Percentiles rank a stretch among this genome's conserved stretches.
Conservation (phyloP, 2,329 filamentous ascomycete species). For the Trichoderma afroharzianum region DNA sequence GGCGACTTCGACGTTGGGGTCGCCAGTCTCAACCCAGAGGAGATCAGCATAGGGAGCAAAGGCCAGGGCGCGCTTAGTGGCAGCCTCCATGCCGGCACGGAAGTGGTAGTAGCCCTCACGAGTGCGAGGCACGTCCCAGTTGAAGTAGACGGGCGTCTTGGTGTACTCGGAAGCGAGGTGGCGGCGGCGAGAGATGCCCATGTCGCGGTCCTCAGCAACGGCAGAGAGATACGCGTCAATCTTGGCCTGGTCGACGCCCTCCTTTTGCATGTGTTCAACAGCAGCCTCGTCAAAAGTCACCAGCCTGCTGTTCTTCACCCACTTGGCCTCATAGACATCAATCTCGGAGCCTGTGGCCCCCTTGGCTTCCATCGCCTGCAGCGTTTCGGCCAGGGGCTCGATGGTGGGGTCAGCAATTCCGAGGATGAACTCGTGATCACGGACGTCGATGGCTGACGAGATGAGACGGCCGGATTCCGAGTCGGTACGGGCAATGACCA, state of each 20-base stretch:
- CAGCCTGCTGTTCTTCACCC: slow-evolving; percentile 82
- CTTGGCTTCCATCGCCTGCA: slow-evolving; percentile 82
- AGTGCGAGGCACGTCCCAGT: slow-evolving; percentile 87
- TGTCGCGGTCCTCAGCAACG: slow-evolving; percentile 62
- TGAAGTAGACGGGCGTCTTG: slow-evolving; percentile 70
- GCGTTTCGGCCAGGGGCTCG: slow-evolving; percentile 78
- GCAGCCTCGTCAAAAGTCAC: slow-evolving; percentile 92
- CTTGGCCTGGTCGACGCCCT: slow-evolving; percentile 60
- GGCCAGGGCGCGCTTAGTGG: slow-evolving; percentile 87
- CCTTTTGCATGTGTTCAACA: slow-evolving; percentile 65
- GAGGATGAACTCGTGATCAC: slow-evolving; percentile 96
- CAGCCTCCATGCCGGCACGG: slow-evolving; percentile 75
- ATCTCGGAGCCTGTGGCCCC: slow-evolving; percentile 79
- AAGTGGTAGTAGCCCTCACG: slow-evolving; percentile 94
- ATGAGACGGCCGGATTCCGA: slow-evolving; percentile 90
- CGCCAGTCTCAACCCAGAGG: slow-evolving; percentile 94
- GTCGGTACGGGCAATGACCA: slow-evolving; percentile 92
- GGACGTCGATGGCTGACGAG: slow-evolving; percentile 84
- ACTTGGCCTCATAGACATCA: slow-evolving; percentile 78
- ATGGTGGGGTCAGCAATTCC: slow-evolving; percentile 72
- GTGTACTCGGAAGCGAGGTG: slow-evolving; percentile 65
- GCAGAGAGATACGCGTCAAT: slow-evolving; percentile 65
- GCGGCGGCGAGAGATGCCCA: slow-evolving; percentile 75
- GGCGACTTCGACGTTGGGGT: slow-evolving; percentile 77
- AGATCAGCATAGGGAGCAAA: slow-evolving; percentile 93